These are phyloP conservation scores for Plantago rigida DNA, from an alignment of 305 asterid species.

Conservation along the genomic window DNA sequence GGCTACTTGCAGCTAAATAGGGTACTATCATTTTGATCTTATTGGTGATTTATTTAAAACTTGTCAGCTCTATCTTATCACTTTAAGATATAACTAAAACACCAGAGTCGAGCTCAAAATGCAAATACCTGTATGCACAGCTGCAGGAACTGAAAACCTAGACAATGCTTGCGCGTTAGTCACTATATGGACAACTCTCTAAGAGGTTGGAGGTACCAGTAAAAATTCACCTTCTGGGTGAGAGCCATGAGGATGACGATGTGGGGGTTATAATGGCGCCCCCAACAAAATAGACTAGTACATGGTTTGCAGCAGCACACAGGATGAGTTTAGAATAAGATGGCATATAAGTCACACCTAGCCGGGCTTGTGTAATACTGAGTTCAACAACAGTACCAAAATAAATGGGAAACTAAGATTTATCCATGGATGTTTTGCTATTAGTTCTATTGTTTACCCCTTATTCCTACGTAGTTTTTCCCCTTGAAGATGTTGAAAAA, in stretches of 20 bases:
- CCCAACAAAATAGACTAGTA: neutral
- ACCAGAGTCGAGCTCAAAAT: neutral
- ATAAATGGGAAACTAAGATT: neutral
- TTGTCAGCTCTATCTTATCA: neutral
- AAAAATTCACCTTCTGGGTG: neutral
- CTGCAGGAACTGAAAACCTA: constrained; percentile 28
- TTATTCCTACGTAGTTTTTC: too few relatives aligned
- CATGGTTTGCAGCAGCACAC: neutral
- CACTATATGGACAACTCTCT: neutral
- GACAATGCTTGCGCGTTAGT: constrained; percentile 14
- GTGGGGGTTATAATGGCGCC: too few relatives aligned
- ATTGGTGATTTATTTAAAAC: neutral
- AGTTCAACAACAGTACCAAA: neutral
- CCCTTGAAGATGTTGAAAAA: too few relatives aligned
- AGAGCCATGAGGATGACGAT: neutral
- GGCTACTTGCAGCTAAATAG: neutral
- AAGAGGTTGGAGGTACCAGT: neutral
- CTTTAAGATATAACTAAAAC: neutral
- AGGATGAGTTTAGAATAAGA: neutral
- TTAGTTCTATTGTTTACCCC: too few relatives aligned
- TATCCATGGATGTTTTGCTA: too few relatives aligned
- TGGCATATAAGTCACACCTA: neutral
- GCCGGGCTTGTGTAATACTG: constrained; percentile 1
- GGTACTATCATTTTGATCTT: neutral
- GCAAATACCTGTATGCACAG: neutral